Evolutionary conservation across 2,329 filamentous ascomycete genomes (phyloP).

Genomic region (Fusarium sp.): DNA sequence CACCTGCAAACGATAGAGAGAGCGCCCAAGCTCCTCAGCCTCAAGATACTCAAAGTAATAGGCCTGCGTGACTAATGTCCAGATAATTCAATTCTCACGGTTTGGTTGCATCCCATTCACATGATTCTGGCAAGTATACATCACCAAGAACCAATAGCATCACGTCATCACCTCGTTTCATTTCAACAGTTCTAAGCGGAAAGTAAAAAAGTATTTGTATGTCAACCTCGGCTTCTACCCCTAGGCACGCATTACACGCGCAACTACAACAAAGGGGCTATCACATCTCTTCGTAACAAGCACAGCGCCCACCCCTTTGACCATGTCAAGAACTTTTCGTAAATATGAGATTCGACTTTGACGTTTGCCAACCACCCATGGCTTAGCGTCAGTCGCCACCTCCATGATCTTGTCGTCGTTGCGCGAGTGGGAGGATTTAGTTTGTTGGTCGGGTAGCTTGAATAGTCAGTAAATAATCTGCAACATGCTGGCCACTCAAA

Average conservation of each 20-base stretch:
- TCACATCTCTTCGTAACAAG: slow-evolving; percentile 62
- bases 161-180: slow-evolving; percentile 49
- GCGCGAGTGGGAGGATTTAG: slow-evolving; percentile 52
- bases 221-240: slow-evolving; percentile 68
- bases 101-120: not conserved
- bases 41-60: slow-evolving; percentile 7
- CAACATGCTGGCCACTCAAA: not conserved
- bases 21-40: not conserved
- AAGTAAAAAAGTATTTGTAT: slow-evolving; percentile 66
- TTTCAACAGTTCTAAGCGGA: slow-evolving; percentile 54
- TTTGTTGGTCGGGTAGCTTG: slow-evolving; percentile 52
- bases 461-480: slow-evolving; percentile 41
- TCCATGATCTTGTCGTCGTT: slow-evolving; percentile 60
- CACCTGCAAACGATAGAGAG: not conserved
- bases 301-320: slow-evolving; percentile 65
- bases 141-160: slow-evolving; percentile 1
- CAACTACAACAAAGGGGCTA: slow-evolving; percentile 65
- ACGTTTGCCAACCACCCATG: slow-evolving; percentile 62
- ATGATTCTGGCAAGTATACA: slow-evolving; percentile 1
- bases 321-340: slow-evolving; percentile 69
- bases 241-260: slow-evolving; percentile 63
- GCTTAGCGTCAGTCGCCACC: slow-evolving; percentile 60
- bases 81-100: not conserved
- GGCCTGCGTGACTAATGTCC: not conserved
- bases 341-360: slow-evolving; percentile 67